Evolutionary conservation across 2,329 filamentous ascomycete genomes (phyloP), one percentile per base, ranked within the genome.

Genomic region (Karstenula rhodostoma): DNA sequence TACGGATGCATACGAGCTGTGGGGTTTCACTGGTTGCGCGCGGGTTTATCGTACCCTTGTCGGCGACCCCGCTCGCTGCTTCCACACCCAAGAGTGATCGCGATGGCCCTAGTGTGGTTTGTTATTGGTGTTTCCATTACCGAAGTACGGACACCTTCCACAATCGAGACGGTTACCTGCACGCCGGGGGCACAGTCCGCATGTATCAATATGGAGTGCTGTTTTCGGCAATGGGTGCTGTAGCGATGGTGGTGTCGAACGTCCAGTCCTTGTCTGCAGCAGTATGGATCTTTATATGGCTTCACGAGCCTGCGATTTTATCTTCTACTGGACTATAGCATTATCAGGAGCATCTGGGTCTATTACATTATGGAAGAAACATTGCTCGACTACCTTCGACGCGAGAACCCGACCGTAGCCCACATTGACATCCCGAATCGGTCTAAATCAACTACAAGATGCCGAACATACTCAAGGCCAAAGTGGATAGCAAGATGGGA

Each of bases 21-120:
- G 23, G 5, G 4, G 44, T 47, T 27, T 29, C 44, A 47, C 22
- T 47, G 44, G 44, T 47, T 27, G 44, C 25, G 27, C 8, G 44
- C 44, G 9, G 27, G 10, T 27, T 29, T 47, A 47, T 47, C 44
- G 44, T 25, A 47, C 44, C 44, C 44, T 47, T 47, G 44, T 47
- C 44, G 22, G 44, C 23, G 19, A 25, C 44, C 44, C 44, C 40
- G 40, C 40, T 43, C 40, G 15, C 37, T 40, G n/a, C n/a, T 17
- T 40, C 7, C 13, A 19, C 19, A 46, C 15, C 5, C 43, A 5
- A 10, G 43, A n/a, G 12, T 46, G 3, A 46, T 25, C 12, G 19
- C 8, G 6, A 4, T 46, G 23, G 43, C 23, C 9, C 43, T 9
- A 1, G 25, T 46, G 15, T 22, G 1, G n/a, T 19, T 46, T 47